Evolutionary conservation across 768 basidiomycete genomes (phyloP).

Genomic region (Neoboletus subvelutipes): DNA sequence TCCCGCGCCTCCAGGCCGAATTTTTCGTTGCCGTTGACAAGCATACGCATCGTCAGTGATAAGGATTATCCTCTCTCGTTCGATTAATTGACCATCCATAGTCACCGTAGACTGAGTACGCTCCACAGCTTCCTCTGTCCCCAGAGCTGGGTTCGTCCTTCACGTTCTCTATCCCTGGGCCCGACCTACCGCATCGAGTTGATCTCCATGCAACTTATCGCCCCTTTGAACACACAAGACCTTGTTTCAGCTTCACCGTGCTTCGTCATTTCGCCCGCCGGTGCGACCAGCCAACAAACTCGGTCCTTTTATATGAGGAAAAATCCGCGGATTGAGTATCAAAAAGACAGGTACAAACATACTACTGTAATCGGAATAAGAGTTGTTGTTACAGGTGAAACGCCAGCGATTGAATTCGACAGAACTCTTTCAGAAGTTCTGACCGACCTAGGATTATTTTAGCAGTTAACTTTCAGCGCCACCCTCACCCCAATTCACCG

Average conservation of each 20-base stretch:
- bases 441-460: neutral
- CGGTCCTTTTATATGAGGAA: neutral
- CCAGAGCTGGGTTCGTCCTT: neutral
- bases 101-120: neutral
- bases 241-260: neutral
- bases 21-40: neutral
- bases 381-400: neutral
- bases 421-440: neutral
- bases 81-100: too few species aligned
- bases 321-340: neutral
- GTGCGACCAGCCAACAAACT: neutral
- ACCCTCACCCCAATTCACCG: neutral
- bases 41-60: too few species aligned
- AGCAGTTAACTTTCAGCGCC: neutral
- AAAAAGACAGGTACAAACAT: neutral
- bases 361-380: neutral
- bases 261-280: slow-evolving; percentile 10
- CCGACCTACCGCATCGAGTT: neutral
- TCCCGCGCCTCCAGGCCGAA: neutral
- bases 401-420: neutral
- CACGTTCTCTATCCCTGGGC: neutral
- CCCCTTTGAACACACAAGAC: neutral
- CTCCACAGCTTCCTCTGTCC: neutral
- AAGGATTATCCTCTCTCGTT: too few species aligned
- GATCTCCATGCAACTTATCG: neutral